phyloP scores from a whole-genome alignment of 345 rosid species.

The Heritiera fomes region DNA sequence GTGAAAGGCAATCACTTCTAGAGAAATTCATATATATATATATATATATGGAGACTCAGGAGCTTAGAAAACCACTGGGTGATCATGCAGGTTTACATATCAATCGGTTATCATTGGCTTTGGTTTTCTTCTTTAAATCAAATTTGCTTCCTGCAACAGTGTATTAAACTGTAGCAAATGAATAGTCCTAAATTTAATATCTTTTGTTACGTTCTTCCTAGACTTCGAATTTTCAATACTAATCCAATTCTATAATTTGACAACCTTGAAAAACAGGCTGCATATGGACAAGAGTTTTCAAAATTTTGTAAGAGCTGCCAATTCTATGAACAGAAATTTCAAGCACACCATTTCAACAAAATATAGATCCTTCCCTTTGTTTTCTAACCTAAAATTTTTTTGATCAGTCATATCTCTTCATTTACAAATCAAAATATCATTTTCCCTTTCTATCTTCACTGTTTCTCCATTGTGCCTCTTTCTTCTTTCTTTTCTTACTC shows the following conservation, averaged over 20 bases:
- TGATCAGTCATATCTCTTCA: not conserved
- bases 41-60: too few relatives aligned
- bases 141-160: not conserved
- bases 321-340: not conserved
- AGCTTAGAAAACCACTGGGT: not conserved
- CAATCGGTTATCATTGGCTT: not conserved
- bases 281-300: too few relatives aligned
- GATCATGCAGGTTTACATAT: not conserved
- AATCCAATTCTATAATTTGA: not conserved
- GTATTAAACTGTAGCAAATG: not conserved
- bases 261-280: not conserved
- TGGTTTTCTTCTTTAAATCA: not conserved
- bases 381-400: too few relatives aligned
- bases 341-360: not conserved
- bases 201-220: not conserved
- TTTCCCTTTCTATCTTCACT: not conserved
- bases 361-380: not conserved
- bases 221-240: not conserved
- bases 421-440: not conserved
- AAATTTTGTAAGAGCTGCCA: not conserved
- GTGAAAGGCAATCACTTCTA: too few relatives aligned
- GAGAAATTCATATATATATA: too few relatives aligned
- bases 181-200: not conserved
- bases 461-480: not conserved
- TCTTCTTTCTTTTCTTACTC: not conserved